These are phyloP conservation scores for Aureobasidium sp. DNA, from an alignment of 2,329 filamentous ascomycete species.

Conservation along the genomic window DNA sequence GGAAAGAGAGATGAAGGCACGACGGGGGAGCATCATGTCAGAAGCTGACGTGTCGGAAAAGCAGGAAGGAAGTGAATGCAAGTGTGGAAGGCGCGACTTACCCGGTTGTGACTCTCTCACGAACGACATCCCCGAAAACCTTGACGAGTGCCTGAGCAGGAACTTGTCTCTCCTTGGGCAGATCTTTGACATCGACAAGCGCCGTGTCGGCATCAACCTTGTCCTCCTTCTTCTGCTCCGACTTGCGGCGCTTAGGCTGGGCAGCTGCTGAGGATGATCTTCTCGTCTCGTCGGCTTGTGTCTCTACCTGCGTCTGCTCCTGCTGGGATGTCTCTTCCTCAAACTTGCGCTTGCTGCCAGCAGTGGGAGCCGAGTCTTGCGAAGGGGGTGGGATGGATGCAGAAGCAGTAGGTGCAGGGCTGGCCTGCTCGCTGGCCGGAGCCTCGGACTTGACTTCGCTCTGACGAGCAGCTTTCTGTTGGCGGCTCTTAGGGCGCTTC, in stretches of 20 bases:
- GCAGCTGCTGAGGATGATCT: constrained; percentile 17
- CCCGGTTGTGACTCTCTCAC: constrained; percentile 56
- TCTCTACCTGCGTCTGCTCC: background rate
- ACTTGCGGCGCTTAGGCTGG: constrained; percentile 30
- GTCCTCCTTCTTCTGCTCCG: constrained; percentile 17
- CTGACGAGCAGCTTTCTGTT: constrained; percentile 21
- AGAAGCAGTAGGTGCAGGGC: constrained; percentile 3
- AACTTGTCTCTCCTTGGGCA: constrained; percentile 58
- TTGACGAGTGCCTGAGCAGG: constrained; percentile 63
- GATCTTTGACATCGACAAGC: constrained; percentile 34
- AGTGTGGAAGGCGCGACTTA: constrained; percentile 17
- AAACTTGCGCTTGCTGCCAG: constrained; percentile 26
- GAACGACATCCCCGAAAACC: constrained; percentile 57
- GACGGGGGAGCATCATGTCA: background rate
- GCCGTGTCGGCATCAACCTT: constrained; percentile 25
- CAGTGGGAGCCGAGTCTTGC: constrained; percentile 11
- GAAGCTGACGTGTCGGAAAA: background rate
- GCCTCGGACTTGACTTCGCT: constrained; percentile 20
- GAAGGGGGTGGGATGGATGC: constrained; percentile 8
- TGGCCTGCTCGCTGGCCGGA: background rate
- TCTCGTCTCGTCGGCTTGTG: constrained; percentile 1
- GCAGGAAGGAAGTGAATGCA: background rate
- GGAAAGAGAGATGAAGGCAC: background rate
- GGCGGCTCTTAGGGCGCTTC: constrained; percentile 51
- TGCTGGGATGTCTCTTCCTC: constrained; percentile 16